phyloP scores from a whole-genome alignment of 495 filamentous ascomycete species.

The Corynascus novoguineensis region DNA sequence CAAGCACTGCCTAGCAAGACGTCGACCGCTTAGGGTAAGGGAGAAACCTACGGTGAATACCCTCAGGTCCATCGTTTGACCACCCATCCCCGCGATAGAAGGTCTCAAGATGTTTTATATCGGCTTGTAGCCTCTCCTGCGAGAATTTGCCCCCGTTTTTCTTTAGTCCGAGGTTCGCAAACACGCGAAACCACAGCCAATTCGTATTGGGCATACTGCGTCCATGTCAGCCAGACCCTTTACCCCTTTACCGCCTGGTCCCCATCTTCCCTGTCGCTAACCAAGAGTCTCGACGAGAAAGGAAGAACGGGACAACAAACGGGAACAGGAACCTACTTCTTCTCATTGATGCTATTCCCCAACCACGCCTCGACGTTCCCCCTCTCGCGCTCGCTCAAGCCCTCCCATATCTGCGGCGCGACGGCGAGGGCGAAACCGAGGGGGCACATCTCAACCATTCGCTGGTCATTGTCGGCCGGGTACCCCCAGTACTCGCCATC shows the following conservation, averaged over 20 bases:
- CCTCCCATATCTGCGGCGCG: slow-evolving; percentile 62
- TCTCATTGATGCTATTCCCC: slow-evolving; percentile 64
- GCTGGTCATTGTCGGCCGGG: slow-evolving; percentile 65
- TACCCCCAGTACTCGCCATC: slow-evolving; percentile 72
- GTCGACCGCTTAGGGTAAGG: background rate
- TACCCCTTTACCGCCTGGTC: background rate
- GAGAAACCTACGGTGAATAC: slow-evolving; percentile 51
- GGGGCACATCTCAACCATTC: slow-evolving; percentile 83
- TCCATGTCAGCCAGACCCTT: slow-evolving; percentile 4
- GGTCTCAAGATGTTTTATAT: slow-evolving; percentile 70
- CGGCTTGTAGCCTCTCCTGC: slow-evolving; percentile 59
- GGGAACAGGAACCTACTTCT: slow-evolving; percentile 42
- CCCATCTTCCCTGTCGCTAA: background rate
- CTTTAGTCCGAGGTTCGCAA: slow-evolving; percentile 71
- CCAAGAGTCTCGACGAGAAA: background rate
- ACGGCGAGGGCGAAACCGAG: slow-evolving; percentile 60
- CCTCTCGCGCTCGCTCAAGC: slow-evolving; percentile 53
- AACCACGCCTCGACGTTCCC: slow-evolving; percentile 62
- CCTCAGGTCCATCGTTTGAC: slow-evolving; percentile 74
- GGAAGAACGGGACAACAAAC: background rate
- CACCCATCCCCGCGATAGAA: slow-evolving; percentile 76
- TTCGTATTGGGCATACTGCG: slow-evolving; percentile 53
- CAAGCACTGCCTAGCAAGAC: background rate
- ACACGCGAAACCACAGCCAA: slow-evolving; percentile 77
- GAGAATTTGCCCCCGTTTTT: slow-evolving; percentile 64